Evolutionary conservation across 495 filamentous ascomycete species (phyloP).

Genomic region (Choiromyces venosus): DNA sequence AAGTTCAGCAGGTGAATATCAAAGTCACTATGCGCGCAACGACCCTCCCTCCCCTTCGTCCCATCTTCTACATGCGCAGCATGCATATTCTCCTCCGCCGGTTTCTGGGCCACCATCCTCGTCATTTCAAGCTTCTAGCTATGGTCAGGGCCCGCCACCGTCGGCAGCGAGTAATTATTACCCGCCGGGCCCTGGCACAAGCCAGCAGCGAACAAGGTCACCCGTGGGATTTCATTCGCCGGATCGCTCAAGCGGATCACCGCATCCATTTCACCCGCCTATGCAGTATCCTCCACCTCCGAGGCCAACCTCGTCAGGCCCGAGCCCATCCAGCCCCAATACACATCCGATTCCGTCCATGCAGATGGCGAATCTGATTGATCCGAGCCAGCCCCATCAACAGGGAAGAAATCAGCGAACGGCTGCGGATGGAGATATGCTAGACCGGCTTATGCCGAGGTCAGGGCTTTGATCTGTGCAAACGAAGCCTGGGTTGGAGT

Average conservation of each 20-base stretch:
- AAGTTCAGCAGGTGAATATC: slow-evolving; percentile 39
- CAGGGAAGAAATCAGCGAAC: slow-evolving; percentile 30
- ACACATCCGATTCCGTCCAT: slow-evolving; percentile 37
- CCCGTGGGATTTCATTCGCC: slow-evolving; percentile 37
- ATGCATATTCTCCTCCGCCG: slow-evolving; percentile 39
- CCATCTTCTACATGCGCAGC: slow-evolving; percentile 41
- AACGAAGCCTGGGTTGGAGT: slow-evolving; percentile 39
- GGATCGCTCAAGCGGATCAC: slow-evolving; percentile 39
- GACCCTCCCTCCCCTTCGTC: slow-evolving; percentile 43
- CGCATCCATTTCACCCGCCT: slow-evolving; percentile 39
- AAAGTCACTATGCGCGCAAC: slow-evolving; percentile 30
- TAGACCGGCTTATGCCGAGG: slow-evolving; percentile 37
- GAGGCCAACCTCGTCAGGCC: slow-evolving; percentile 36
- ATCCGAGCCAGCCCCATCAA: slow-evolving; percentile 28
- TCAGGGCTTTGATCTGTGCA: slow-evolving; percentile 44
- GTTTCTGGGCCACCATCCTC: slow-evolving; percentile 35
- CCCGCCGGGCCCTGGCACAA: slow-evolving; percentile 31
- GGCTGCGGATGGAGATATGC: slow-evolving; percentile 39
- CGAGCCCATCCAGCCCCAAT: slow-evolving; percentile 33
- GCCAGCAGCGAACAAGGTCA: slow-evolving; percentile 40
- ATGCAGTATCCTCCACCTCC: slow-evolving; percentile 34
- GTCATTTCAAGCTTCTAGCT: slow-evolving; percentile 28
- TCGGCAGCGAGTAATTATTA: slow-evolving; percentile 41
- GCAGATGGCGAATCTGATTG: slow-evolving; percentile 40
- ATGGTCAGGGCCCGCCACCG: slow-evolving; percentile 36